A percentile compares a stretch with the other conserved stretches of the same genome.
phyloP scores from a whole-genome alignment of 2,329 filamentous ascomycete genomes.

The Diaporthe ilicicola region DNA sequence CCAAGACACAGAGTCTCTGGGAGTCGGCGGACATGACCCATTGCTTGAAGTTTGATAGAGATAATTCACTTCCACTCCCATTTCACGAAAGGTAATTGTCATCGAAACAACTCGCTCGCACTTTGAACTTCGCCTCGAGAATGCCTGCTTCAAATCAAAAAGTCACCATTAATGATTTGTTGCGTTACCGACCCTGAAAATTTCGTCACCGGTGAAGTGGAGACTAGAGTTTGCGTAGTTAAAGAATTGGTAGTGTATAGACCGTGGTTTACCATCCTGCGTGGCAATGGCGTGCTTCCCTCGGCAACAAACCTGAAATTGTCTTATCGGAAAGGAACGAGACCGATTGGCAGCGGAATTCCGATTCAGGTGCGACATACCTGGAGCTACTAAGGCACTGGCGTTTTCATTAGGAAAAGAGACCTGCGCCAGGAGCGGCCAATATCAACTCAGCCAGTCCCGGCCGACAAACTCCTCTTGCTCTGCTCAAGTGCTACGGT shows the following conservation, averaged over 20 bases:
- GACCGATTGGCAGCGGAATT: not conserved
- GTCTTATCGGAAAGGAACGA: not conserved
- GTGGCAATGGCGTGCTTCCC: constrained; percentile 23
- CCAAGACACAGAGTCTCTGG: no score
- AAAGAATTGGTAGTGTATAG: not conserved
- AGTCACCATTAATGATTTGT: not conserved
- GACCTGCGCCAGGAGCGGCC: not conserved
- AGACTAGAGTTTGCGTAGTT: not conserved
- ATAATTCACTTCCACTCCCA: not conserved
- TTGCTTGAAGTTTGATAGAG: not conserved
- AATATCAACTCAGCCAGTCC: constrained; percentile 5
- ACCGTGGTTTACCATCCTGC: not conserved
- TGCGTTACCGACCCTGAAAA: constrained; percentile 1
- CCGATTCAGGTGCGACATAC: not conserved
- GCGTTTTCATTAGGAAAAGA: not conserved
- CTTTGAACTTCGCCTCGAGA: not conserved
- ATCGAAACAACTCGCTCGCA: not conserved
- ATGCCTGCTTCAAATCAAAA: not conserved
- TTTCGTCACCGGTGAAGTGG: constrained; percentile 14
- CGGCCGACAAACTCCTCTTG: not conserved
- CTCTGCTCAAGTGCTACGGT: not conserved
- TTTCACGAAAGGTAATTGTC: not conserved
- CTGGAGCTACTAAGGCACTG: not conserved
- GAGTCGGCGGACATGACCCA: not conserved
- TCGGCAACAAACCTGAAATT: constrained; percentile 9